Evolutionary conservation across 2,329 filamentous ascomycete genomes (phyloP).

Genomic region (Paramyrothecium roridum): DNA sequence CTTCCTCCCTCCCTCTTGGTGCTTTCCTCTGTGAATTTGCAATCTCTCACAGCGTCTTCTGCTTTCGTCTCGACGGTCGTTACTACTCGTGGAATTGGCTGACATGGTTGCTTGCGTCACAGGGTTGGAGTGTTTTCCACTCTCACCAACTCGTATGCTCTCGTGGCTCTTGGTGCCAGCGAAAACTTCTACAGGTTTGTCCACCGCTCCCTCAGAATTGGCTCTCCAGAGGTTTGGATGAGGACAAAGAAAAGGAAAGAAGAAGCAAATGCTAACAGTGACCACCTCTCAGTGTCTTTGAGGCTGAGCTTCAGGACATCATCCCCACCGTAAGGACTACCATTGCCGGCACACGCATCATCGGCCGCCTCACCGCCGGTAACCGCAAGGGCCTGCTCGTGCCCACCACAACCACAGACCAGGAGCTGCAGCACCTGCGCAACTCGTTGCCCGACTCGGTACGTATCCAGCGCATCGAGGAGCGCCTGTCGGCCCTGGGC

Average conservation of each 20-base stretch:
- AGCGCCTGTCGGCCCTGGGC: slow-evolving; percentile 89
- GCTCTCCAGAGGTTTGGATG: not conserved
- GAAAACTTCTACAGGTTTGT: slow-evolving; percentile 94
- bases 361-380: slow-evolving; percentile 90
- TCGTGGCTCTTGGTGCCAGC: slow-evolving; percentile 90
- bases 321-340: slow-evolving; percentile 96
- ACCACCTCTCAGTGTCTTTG: slow-evolving; percentile 70
- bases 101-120: not conserved
- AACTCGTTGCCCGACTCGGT: slow-evolving; percentile 90
- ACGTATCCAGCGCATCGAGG: slow-evolving; percentile 96
- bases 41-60: too few relatives aligned
- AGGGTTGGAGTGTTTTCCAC: slow-evolving; percentile 97
- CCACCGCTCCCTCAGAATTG: too few relatives aligned
- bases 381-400: slow-evolving; percentile 97
- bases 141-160: slow-evolving; percentile 94
- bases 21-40: not conserved
- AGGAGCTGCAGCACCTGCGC: slow-evolving; percentile 95
- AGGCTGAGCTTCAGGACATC: slow-evolving; percentile 94
- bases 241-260: not conserved
- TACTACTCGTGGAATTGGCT: not conserved
- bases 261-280: not conserved
- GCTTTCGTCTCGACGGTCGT: too few relatives aligned
- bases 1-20: not conserved
- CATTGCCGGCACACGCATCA: slow-evolving; percentile 93
- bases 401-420: slow-evolving; percentile 92